phyloP scores from a whole-genome alignment of 805 yeast genomes.

The Torulaspora delbrueckii region DNA sequence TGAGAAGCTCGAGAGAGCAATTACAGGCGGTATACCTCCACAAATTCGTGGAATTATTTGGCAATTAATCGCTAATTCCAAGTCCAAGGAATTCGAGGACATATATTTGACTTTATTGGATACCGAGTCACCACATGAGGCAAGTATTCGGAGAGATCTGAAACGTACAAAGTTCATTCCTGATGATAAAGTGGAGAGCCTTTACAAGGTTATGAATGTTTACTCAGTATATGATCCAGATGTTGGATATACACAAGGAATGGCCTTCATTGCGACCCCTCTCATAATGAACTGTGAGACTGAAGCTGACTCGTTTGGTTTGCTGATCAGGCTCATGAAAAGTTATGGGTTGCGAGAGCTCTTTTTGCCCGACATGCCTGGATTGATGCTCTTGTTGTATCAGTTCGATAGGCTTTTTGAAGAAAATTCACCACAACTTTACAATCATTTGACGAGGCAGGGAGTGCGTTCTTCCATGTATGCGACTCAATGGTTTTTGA shows the following conservation, averaged over 20 bases:
- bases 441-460: conserved; percentile 73
- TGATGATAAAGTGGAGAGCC: conserved; percentile 52
- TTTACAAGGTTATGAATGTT: conserved; percentile 73
- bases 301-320: conserved; percentile 80
- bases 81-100: conserved; percentile 46
- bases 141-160: conserved; percentile 74
- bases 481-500: conserved; percentile 96
- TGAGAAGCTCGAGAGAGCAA: conserved; percentile 51
- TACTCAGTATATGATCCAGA: conserved; percentile 84
- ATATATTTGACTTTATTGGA: conserved; percentile 41
- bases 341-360: conserved; percentile 73
- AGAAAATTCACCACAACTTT: conserved; percentile 64
- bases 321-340: conserved; percentile 78
- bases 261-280: conserved; percentile 91
- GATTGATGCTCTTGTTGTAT: conserved; percentile 75
- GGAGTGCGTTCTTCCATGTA: conserved; percentile 92
- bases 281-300: conserved; percentile 59
- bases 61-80: conserved; percentile 83
- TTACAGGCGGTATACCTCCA: conserved; percentile 75
- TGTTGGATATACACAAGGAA: conserved; percentile 97
- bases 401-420: conserved; percentile 88
- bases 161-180: conserved; percentile 81
- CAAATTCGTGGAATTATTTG: conserved; percentile 86
- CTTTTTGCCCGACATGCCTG: conserved; percentile 89
- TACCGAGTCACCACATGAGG: conserved; percentile 60